Conservation (phyloP, 2,329 filamentous ascomycete genomes). For the Sordariomycetes sp. region DNA sequence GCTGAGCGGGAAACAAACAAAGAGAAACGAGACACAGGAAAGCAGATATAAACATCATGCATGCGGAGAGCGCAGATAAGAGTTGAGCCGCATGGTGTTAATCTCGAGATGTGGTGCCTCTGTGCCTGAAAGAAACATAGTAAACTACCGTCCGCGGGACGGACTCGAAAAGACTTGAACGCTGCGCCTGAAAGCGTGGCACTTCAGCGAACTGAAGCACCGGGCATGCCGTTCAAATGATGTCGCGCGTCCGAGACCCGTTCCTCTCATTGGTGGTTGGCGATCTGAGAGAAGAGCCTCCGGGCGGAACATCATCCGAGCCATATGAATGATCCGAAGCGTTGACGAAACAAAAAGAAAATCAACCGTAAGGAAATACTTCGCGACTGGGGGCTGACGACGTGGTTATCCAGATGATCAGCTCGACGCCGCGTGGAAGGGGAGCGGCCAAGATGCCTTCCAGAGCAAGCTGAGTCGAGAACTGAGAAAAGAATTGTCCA, state of each 20-base stretch:
- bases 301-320: slow-evolving; percentile 1
- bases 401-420: background rate
- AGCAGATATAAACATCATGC: background rate
- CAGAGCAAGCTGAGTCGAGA: background rate
- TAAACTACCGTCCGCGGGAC: background rate
- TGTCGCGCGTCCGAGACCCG: background rate
- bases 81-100: background rate
- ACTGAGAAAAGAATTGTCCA: background rate
- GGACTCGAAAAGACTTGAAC: background rate
- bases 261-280: background rate
- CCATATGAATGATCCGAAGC: background rate
- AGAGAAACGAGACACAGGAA: background rate
- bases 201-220: background rate
- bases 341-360: background rate
- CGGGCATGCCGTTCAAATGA: slow-evolving; percentile 4
- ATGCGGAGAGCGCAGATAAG: background rate
- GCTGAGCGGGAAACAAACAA: background rate
- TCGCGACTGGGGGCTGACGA: slow-evolving; percentile 1
- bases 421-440: background rate
- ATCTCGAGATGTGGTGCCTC: background rate
- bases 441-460: background rate
- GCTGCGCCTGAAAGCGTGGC: background rate
- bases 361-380: slow-evolving; percentile 2
- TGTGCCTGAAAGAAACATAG: background rate
- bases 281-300: background rate